phyloP scores from a whole-genome alignment of 2,329 filamentous ascomycete species.

The Davidsoniella eucalypti region DNA sequence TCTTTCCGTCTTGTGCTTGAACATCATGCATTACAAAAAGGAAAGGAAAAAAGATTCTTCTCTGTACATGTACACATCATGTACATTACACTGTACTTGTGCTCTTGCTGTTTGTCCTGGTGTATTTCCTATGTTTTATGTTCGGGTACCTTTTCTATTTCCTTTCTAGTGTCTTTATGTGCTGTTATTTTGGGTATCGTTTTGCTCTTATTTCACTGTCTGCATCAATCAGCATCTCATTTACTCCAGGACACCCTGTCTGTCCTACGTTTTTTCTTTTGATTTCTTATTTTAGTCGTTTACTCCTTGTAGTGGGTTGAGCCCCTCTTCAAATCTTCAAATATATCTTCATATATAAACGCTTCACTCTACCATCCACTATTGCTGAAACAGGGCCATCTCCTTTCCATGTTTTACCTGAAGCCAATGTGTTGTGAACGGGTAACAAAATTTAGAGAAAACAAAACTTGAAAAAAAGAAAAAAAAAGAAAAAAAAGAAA shows the following conservation, averaged over 20 bases:
- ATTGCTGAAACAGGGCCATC: not conserved
- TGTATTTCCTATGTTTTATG: not conserved
- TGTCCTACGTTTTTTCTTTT: not conserved
- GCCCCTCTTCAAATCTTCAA: not conserved
- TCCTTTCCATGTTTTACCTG: no score
- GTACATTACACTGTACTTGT: conserved; percentile 9
- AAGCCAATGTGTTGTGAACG: no score
- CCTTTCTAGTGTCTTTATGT: conserved; percentile 1
- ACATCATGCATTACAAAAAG: not conserved
- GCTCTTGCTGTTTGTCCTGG: conserved; percentile 4
- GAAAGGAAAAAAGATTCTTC: not conserved
- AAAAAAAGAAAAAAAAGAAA: no score
- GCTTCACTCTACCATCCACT: not conserved
- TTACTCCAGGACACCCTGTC: not conserved
- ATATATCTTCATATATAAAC: not conserved
- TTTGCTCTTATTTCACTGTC: not conserved
- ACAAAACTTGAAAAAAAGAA: no score
- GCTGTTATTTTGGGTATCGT: not conserved
- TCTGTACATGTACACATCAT: not conserved
- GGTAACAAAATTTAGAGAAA: no score
- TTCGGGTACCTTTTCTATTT: not conserved
- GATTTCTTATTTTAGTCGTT: not conserved
- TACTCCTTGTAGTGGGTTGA: not conserved
- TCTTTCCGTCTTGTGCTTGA: not conserved
- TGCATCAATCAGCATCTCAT: not conserved